These are phyloP conservation scores for Penicillium waksmanii DNA, from an alignment of 495 filamentous ascomycete species.

Conservation along the genomic window DNA sequence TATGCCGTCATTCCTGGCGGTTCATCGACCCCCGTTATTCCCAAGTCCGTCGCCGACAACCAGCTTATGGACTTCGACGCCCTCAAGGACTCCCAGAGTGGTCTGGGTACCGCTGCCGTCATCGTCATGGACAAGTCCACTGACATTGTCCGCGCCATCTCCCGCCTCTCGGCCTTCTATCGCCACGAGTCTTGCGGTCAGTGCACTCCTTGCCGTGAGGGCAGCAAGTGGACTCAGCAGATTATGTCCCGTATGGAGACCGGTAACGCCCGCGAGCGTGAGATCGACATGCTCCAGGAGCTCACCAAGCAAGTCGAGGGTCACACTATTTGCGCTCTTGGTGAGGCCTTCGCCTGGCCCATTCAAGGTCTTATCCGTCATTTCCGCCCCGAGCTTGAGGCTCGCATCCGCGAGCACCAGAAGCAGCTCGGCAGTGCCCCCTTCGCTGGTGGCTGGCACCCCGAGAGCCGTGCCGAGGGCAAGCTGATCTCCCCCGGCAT, in stretches of 20 bases:
- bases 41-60: slow-evolving; percentile 83
- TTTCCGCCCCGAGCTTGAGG: slow-evolving; percentile 94
- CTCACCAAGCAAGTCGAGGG: slow-evolving; percentile 99
- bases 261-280: slow-evolving; percentile 81
- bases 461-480: slow-evolving; percentile 74
- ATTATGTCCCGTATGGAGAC: slow-evolving; percentile 97
- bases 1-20: slow-evolving; percentile 94
- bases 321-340: slow-evolving; percentile 96
- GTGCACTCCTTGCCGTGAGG: slow-evolving; percentile 97
- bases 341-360: slow-evolving; percentile 98
- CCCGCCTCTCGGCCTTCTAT: slow-evolving; percentile 93
- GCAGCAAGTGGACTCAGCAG: slow-evolving; percentile 96
- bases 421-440: slow-evolving; percentile 64
- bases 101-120: slow-evolving; percentile 96
- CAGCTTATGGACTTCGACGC: slow-evolving; percentile 99
- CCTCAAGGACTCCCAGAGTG: slow-evolving; percentile 94
- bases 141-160: slow-evolving; percentile 92
- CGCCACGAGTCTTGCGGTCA: slow-evolving; percentile 97
- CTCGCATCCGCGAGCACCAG: slow-evolving; percentile 76
- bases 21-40: slow-evolving; percentile 93
- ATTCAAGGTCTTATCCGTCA: slow-evolving; percentile 97
- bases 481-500: slow-evolving; percentile 82
- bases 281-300: slow-evolving; percentile 99
- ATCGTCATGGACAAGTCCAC: slow-evolving; percentile 99
- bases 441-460: slow-evolving; percentile 86